These are phyloP conservation scores for Neckera pumila DNA, from an alignment of 225 moss, liverwort and hornwort genomes.

Conservation along the genomic window DNA sequence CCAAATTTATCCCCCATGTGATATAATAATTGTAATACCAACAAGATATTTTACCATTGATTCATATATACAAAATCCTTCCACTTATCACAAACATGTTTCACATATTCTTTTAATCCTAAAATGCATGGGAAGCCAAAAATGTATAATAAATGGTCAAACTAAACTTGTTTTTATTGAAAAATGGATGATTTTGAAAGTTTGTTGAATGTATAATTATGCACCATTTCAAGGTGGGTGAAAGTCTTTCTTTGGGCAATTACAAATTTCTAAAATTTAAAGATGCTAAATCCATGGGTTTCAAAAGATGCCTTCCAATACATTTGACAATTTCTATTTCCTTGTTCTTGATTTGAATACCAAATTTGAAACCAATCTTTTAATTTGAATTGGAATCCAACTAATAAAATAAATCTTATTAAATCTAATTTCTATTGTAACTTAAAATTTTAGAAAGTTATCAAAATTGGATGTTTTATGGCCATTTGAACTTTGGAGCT, in stretches of 20 bases:
- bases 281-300: neutral
- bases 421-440: neutral
- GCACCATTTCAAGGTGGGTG: rapidly evolving
- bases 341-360: neutral
- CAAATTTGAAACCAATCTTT: no score
- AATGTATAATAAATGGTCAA: neutral
- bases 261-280: rapidly evolving
- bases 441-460: neutral
- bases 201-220: neutral
- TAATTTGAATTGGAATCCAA: neutral
- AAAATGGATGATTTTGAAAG: rapidly evolving
- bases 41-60: neutral
- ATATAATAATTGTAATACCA: neutral
- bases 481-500: neutral
- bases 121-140: neutral
- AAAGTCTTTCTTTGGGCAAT: neutral
- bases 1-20: neutral
- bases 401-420: neutral
- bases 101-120: rapidly evolving
- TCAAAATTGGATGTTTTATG: neutral
- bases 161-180: neutral
- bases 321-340: neutral
- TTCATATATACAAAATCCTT: no score
- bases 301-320: neutral
- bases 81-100: no score